Base-by-base conservation (phyloP, 495 filamentous ascomycete genomes). In the Penicillium argentinense region DNA sequence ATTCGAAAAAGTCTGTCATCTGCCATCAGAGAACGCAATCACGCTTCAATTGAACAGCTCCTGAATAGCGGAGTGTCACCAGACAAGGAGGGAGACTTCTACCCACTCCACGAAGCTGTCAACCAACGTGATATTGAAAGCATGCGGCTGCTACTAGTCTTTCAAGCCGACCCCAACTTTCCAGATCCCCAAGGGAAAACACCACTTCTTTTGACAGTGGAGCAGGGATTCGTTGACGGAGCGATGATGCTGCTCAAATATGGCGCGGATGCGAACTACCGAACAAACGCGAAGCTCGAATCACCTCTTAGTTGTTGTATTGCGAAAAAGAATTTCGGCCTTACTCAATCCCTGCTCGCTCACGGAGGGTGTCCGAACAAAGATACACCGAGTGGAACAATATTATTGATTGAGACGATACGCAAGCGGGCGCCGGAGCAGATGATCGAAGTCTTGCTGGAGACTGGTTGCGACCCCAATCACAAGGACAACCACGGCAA, bases 401-500 rank as follows among this genome's bases (percentile, higher is more conserved):
- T 74, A 2, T 39, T 71, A 8, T 63, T 80, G 30, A 69, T 76
- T 38, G 59, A 68, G 17, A 57, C 68, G 9, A 77, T 82, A 45
- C 72, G 65, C 42, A 73, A 71, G 45, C 74, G 59, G 14, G 62
- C 59, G 16, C 62, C 69, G 4, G 51, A 59, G 37, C 63, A 62
- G 21, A 46, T 79, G 17, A 59, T 79, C 11, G 69, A 74, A 25
- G 57, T 77, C 21, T 50, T 82, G 16, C 66, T 82, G 0, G 62
- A 66, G 4, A 73, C 73, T 23, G 72, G 75, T 3, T 65, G 68
- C 2, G 70, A 81, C 57, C 63, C 73, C 7, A 77, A 83, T 47
- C 60, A 52, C 11, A 80, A 81, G 61, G 74, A 73, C 49, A 56
- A 60, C 23, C 65, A 69, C 13, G 78, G 78, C 41, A 78, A 76